A percentile compares a stretch with the other conserved stretches of the same genome.
Evolutionary conservation across 805 yeast genomes (phyloP).

Genomic region (Candida nanaspora): DNA sequence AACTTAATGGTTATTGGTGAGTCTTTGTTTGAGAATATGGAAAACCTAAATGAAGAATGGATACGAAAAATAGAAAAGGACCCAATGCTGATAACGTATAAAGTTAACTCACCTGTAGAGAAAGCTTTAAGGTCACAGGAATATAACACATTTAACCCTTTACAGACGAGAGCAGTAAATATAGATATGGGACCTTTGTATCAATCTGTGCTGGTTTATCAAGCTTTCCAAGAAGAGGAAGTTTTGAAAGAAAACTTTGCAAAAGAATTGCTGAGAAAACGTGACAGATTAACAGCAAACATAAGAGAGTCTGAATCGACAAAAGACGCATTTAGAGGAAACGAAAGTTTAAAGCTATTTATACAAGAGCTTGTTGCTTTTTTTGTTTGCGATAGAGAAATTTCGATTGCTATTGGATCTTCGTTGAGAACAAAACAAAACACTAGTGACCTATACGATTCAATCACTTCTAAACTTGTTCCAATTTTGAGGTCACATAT

Average conservation of each 20-base stretch:
- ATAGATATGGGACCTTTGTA: slow-evolving; percentile 68
- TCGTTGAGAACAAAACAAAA: slow-evolving; percentile 56
- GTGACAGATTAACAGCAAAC: slow-evolving; percentile 66
- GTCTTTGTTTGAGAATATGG: slow-evolving; percentile 45
- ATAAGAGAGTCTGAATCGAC: slow-evolving; percentile 30
- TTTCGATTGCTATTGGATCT: slow-evolving; percentile 56
- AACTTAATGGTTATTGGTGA: slow-evolving; percentile 56
- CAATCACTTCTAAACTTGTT: slow-evolving; percentile 49
- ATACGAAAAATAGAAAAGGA: slow-evolving; percentile 35
- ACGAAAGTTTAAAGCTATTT: slow-evolving; percentile 45
- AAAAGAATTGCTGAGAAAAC: slow-evolving; percentile 64
- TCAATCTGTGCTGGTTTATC: slow-evolving; percentile 78
- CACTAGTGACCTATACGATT: slow-evolving; percentile 70
- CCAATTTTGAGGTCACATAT: slow-evolving; percentile 49
- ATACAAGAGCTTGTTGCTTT: slow-evolving; percentile 66
- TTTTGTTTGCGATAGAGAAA: slow-evolving; percentile 64
- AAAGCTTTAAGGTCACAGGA: slow-evolving; percentile 53
- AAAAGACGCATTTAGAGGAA: slow-evolving; percentile 25
- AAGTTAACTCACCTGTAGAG: slow-evolving; percentile 84
- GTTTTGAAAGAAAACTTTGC: slow-evolving; percentile 55
- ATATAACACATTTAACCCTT: slow-evolving; percentile 36
- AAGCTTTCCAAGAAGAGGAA: slow-evolving; percentile 61
- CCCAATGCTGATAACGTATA: slow-evolving; percentile 43
- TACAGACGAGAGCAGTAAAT: slow-evolving; percentile 36
- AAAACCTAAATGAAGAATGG: slow-evolving; percentile 56